A percentile compares a stretch with the other conserved stretches of the same genome.
phyloP scores from a whole-genome alignment of 73 alveolate genomes.

The Paramecium pentaurelia region DNA sequence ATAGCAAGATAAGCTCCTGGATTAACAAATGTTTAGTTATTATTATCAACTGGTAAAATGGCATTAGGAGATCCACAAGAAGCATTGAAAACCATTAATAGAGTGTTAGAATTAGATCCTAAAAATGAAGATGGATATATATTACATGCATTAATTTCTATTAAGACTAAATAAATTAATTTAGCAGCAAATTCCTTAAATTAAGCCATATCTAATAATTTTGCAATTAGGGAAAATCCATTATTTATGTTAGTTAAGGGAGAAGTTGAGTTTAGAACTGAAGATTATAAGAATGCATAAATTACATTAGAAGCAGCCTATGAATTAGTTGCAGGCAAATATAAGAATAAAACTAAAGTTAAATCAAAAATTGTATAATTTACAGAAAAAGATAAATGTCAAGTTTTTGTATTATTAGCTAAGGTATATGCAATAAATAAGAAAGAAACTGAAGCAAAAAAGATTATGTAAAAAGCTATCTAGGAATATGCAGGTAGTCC shows the following conservation, averaged over 20 bases:
- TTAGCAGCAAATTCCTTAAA: constrained; percentile 79
- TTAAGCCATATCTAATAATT: constrained; percentile 86
- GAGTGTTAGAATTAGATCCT: constrained; percentile 29
- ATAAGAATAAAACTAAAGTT: not conserved
- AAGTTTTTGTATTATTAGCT: constrained; percentile 72
- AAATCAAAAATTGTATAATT: constrained; percentile 29
- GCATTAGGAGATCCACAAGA: constrained; percentile 71
- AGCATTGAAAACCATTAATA: constrained; percentile 71
- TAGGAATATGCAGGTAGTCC: constrained; percentile 84
- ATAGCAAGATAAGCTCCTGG: constrained; percentile 84
- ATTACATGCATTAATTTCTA: constrained; percentile 69
- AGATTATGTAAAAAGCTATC: constrained; percentile 82
- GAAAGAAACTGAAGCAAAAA: constrained; percentile 74
- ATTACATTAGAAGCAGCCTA: constrained; percentile 65
- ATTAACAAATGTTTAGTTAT: constrained; percentile 77
- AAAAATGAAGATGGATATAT: constrained; percentile 79
- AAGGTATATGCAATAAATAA: constrained; percentile 67
- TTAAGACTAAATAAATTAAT: constrained; percentile 65
- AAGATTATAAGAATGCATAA: constrained; percentile 66
- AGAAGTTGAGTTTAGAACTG: constrained; percentile 75
- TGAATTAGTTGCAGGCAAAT: constrained; percentile 37
- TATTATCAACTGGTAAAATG: constrained; percentile 84
- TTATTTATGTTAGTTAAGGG: constrained; percentile 85
- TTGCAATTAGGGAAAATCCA: constrained; percentile 84
- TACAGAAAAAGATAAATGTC: constrained; percentile 81